These are phyloP conservation scores for Lasiosphaeris hirsuta DNA, from an alignment of 495 filamentous ascomycete genomes.

Conservation along the genomic window DNA sequence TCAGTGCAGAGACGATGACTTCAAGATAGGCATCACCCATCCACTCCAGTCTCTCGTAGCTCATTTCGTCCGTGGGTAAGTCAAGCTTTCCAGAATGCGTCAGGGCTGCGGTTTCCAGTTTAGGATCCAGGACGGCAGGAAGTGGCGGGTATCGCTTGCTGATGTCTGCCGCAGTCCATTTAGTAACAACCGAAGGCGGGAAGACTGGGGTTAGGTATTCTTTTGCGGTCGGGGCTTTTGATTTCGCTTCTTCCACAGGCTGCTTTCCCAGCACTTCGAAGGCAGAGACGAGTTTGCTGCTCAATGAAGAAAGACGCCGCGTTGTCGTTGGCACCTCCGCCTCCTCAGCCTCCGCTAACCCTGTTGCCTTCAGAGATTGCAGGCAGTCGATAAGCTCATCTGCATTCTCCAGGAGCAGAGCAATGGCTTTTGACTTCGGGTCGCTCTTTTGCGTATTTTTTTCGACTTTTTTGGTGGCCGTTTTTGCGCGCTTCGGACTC, in stretches of 20 bases:
- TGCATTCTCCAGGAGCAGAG: constrained; percentile 27
- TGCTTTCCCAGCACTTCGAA: constrained; percentile 1
- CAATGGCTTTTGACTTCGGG: constrained; percentile 2
- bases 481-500: constrained; percentile 7
- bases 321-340: background rate
- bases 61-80: constrained; percentile 19
- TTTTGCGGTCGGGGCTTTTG: background rate
- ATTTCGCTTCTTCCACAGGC: background rate
- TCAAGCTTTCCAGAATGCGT: constrained; percentile 55
- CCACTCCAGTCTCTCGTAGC: constrained; percentile 71
- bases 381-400: constrained; percentile 28
- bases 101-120: constrained; percentile 60
- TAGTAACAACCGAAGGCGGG: constrained; percentile 18
- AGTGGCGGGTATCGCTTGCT: constrained; percentile 47
- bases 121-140: constrained; percentile 55
- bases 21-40: constrained; percentile 75
- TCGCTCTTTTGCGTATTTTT: constrained; percentile 1
- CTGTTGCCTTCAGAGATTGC: constrained; percentile 10
- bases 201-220: constrained; percentile 2
- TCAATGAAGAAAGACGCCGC: constrained; percentile 4
- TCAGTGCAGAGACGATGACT: constrained; percentile 60
- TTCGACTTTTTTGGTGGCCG: background rate
- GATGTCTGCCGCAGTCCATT: constrained; percentile 44
- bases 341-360: background rate
- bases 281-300: constrained; percentile 17